Conservation (phyloP, 352 stramenopile genomes). For the Globisporangium carolinianum region DNA sequence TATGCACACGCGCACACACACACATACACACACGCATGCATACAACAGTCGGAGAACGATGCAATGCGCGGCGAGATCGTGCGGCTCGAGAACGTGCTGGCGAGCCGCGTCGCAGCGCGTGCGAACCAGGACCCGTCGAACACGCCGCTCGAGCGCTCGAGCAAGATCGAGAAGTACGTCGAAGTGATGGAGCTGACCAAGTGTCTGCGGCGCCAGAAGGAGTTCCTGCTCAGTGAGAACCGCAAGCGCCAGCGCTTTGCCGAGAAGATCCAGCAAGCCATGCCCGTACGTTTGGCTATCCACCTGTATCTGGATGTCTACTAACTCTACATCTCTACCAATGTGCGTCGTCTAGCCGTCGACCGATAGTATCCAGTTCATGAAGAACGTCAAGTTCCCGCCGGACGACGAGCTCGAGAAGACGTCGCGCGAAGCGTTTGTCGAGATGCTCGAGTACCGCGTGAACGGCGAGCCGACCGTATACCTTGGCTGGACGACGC, state of each 20-base stretch:
- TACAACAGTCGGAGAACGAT: slow-evolving; percentile 54
- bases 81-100: slow-evolving; percentile 66
- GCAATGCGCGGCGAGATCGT: slow-evolving; percentile 77
- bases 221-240: slow-evolving; percentile 83
- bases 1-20: not conserved
- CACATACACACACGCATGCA: not conserved
- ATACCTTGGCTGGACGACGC: slow-evolving; percentile 75
- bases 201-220: slow-evolving; percentile 77
- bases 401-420: slow-evolving; percentile 74
- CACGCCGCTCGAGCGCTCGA: slow-evolving; percentile 66
- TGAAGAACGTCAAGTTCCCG: slow-evolving; percentile 85
- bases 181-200: slow-evolving; percentile 86
- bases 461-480: slow-evolving; percentile 55
- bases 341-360: slow-evolving; percentile 34
- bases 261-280: slow-evolving; percentile 82
- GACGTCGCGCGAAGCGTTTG: slow-evolving; percentile 61
- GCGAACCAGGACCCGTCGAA: slow-evolving; percentile 67
- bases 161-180: slow-evolving; percentile 85
- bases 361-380: slow-evolving; percentile 83
- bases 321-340: not conserved
- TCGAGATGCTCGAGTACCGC: slow-evolving; percentile 79
- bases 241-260: slow-evolving; percentile 81
- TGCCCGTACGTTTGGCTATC: slow-evolving; percentile 41
- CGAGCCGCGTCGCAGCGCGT: slow-evolving; percentile 59
- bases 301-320: not conserved